Base-by-base conservation (phyloP, 345 rosid genomes). In the Physaria fendleri region DNA sequence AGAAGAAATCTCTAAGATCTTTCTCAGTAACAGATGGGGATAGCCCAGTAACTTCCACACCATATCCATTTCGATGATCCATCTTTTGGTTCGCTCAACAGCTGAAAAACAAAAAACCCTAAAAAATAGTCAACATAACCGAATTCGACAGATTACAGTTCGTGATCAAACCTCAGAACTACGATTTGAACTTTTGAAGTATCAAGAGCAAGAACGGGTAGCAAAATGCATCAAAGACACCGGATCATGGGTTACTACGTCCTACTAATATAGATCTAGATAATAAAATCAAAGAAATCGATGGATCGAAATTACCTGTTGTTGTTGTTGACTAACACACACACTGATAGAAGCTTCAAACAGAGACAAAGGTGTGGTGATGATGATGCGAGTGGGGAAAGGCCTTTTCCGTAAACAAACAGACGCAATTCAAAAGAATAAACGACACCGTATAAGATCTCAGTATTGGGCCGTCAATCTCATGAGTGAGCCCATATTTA, bases 21-120 rank as follows among this genome's bases (percentile, higher is more conserved):
- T 64, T 77, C 78, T 84, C 95, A 8, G 86, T 76, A 28, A 82
- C 75, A 29, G 74, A 74, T 29, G 92, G 83, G 44, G 97, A 77
- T 46, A 89, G 76, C 10, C 90, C 87, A 2, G 86, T 82, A 8
- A 86, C 88, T 69, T 86, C 92, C 18, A 86, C 77, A 3, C 79
- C 51, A 15, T 77, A 78, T 15, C 81, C 83, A 28, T 32, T 69
- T 52, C 66, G 71, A 63, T 65, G 41, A 71, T 67, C 68, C 97
- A 89, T 89, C 62, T 60, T 67, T 15, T n/a, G n/a, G 1, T 16
- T 46, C 56, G 14, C 17, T 53, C 57, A 30, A 25, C 38, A 44
- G 21, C 66, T 56, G 10, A 16, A 16, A 2, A 4, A 1, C n/a
- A 33, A 68, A 8, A 59, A 53, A 9, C 37, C 49, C 28, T 28